Percentiles rank a stretch among this genome's conserved stretches.
Conservation (phyloP, 139 green algal genomes). For the Monoraphidium neglectum region DNA sequence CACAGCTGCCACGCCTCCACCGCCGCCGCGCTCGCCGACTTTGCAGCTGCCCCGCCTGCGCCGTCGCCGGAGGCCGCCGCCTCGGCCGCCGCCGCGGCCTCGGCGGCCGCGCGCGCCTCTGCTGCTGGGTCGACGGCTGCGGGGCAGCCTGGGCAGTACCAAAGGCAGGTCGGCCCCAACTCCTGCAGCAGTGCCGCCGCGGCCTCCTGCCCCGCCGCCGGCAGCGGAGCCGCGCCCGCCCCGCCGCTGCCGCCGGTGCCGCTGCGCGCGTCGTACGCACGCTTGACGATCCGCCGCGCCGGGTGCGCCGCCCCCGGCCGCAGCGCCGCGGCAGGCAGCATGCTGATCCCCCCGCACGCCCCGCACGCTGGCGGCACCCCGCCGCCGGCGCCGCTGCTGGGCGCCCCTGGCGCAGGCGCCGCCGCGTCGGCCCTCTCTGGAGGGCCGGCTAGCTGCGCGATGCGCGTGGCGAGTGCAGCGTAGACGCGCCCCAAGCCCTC, state of each 20-base stretch:
- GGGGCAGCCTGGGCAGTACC: too few species aligned
- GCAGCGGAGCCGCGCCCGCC: too few species aligned
- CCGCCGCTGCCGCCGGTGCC: too few species aligned
- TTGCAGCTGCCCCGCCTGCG: neutral
- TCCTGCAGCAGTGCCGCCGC: neutral
- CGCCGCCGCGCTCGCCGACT: neutral
- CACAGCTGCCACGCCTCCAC: neutral
- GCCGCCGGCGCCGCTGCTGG: neutral
- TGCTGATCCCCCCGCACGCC: neutral
- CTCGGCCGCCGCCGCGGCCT: too few species aligned
- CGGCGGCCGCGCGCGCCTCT: neutral
- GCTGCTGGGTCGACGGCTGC: neutral
- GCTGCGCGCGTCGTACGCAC: too few species aligned
- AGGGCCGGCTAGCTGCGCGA: too few species aligned
- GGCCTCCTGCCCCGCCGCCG: too few species aligned
- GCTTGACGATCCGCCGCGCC: too few species aligned
- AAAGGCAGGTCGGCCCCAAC: neutral
- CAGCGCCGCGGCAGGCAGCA: neutral
- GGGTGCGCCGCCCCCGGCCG: too few species aligned
- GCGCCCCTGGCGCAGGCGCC: neutral
- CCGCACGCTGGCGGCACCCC: neutral
- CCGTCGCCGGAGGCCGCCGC: neutral
- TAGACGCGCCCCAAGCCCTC: neutral
- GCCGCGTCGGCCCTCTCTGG: neutral
- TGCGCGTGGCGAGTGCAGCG: neutral